Evolutionary conservation across 768 basidiomycete genomes (phyloP), one percentile per base, ranked within the genome.

Genomic region (Exsudoporus frostii): DNA sequence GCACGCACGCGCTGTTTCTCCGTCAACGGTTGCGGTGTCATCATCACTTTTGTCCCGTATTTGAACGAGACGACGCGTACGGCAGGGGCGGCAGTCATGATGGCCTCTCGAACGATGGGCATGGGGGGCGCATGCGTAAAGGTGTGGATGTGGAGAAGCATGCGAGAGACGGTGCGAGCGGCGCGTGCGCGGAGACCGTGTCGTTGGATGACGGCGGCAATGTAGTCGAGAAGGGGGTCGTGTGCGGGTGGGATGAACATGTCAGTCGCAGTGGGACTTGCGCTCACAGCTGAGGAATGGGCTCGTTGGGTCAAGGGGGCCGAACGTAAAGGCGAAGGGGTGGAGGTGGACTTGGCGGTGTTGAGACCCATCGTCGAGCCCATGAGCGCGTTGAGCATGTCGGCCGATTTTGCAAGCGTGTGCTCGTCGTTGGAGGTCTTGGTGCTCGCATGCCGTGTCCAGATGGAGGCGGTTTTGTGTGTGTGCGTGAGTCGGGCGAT

Each of bases 111-210:
- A 5, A 97, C 73, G 57, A 96, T 81, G 17, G 90, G 90, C 32
- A 92, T 74, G 0, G 93, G 88, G n/a, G 85, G 83, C 7, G 83
- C 80, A 49, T 85, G 79, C 15, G 92, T 95, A 53, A 87, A 74
- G 10, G 84, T 77, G 66, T 88, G 86, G 37, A 95, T 80, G 63
- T 85, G 76, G 17, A 83, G 68, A n/a, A 92, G 81, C 59, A 81
- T 85, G n/a, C 75, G 68, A 3, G 84, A 78, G 40, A 84, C 77
- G 38, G 74, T 73, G 30, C 76, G 78, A 1, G 81, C 71, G 0
- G 88, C 86, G 20, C 76, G 74, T 9, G 87, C 76, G 52, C 85
- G 80, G 51, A 83, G 76, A 30, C 92, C 92, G 65, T 86, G 71
- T 34, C 64, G 65, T 74, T 85, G 85, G 43, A 91, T 72, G 50